Percentiles rank a stretch among this genome's conserved stretches.
phyloP scores from a whole-genome alignment of 2,329 filamentous ascomycete genomes.

The Drechslerella dactyloides region DNA sequence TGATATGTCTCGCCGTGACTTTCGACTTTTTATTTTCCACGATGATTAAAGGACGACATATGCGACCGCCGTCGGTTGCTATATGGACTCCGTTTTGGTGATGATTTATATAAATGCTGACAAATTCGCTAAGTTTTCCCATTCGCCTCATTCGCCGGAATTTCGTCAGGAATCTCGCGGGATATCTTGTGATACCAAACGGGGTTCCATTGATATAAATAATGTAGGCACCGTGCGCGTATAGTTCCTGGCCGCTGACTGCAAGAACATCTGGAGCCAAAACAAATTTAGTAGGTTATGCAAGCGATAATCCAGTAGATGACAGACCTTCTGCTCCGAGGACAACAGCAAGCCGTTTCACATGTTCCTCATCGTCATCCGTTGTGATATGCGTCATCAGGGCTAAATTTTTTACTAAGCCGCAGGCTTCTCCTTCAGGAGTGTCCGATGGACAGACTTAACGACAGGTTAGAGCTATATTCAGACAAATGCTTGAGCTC shows the following conservation, averaged over 20 bases:
- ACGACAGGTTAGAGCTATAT: conserved; percentile 1
- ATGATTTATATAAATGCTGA: conserved; percentile 94
- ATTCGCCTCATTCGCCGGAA: conserved; percentile 87
- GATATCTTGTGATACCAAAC: conserved; percentile 81
- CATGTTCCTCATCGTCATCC: conserved; percentile 88
- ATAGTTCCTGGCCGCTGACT: conserved; percentile 84
- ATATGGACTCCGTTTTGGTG: conserved; percentile 92
- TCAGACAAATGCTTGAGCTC: not conserved
- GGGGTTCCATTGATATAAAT: conserved; percentile 97
- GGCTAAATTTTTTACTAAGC: conserved; percentile 95
- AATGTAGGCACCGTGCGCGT: conserved; percentile 80
- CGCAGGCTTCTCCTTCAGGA: conserved; percentile 96
- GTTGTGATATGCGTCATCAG: conserved; percentile 99
- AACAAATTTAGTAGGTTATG: conserved; percentile 8
- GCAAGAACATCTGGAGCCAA: conserved; percentile 61
- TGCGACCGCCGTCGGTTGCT: conserved; percentile 94
- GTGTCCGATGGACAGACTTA: conserved; percentile 88
- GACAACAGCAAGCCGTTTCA: conserved; percentile 83
- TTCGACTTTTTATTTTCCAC: conserved; percentile 86
- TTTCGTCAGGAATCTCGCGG: conserved; percentile 81
- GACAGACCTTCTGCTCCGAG: conserved; percentile 80
- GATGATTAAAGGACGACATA: conserved; percentile 93
- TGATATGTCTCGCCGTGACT: conserved; percentile 78
- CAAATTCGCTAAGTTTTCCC: conserved; percentile 92
- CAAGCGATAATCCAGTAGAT: not conserved